These are phyloP conservation scores for Myxozyma sirexii DNA, from an alignment of 805 yeast genomes.

Conservation along the genomic window DNA sequence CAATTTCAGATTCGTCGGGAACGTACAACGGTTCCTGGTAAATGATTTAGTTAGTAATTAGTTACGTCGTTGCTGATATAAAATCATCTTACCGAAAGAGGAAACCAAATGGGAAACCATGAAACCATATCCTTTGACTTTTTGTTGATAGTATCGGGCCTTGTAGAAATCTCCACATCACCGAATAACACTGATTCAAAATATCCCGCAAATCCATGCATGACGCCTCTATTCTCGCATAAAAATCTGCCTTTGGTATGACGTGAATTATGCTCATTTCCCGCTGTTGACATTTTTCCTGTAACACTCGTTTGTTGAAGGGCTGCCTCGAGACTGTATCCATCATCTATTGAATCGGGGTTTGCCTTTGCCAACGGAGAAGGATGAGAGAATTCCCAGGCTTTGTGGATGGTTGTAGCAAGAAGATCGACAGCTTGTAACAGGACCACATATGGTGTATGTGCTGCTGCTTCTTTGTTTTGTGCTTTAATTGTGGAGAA, in stretches of 20 bases:
- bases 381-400: slow-evolving; percentile 70
- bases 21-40: slow-evolving; percentile 40
- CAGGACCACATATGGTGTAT: slow-evolving; percentile 52
- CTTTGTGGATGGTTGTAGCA: slow-evolving; percentile 51
- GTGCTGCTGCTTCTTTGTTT: slow-evolving; percentile 27
- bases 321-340: neutral
- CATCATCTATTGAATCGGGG: neutral
- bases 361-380: neutral
- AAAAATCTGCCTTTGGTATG: slow-evolving; percentile 44
- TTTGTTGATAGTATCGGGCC: slow-evolving; percentile 45
- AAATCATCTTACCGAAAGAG: slow-evolving; percentile 44
- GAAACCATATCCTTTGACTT: slow-evolving; percentile 54
- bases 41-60: too few species aligned
- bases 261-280: slow-evolving; percentile 32
- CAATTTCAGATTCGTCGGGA: slow-evolving; percentile 58
- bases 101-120: slow-evolving; percentile 73
- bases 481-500: slow-evolving; percentile 39
- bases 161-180: slow-evolving; percentile 57
- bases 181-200: slow-evolving; percentile 72
- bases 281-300: neutral
- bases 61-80: neutral
- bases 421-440: slow-evolving; percentile 48
- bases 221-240: slow-evolving; percentile 52
- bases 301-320: neutral
- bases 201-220: slow-evolving; percentile 77